A percentile compares a stretch with the other conserved stretches of the same genome.
phyloP scores from a whole-genome alignment of 805 yeast genomes.

The Huiozyma sinensis region DNA sequence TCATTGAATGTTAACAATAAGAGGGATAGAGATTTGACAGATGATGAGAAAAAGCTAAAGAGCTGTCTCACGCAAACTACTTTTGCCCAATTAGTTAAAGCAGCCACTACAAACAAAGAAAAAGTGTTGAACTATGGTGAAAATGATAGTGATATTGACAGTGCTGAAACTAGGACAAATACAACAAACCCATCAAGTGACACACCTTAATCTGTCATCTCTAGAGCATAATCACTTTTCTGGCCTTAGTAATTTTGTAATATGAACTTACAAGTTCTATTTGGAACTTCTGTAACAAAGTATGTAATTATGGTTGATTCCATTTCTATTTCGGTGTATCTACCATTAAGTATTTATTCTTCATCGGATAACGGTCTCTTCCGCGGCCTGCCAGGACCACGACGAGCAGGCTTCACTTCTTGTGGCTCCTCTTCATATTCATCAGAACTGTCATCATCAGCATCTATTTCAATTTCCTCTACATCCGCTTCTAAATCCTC shows the following conservation, averaged over 20 bases:
- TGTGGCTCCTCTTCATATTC: constrained; percentile 9
- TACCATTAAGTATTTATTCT: background rate
- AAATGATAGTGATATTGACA: background rate
- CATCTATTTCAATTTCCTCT: background rate
- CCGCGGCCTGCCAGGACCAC: constrained; percentile 1
- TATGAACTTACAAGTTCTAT: too few species aligned
- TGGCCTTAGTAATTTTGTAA: too few species aligned
- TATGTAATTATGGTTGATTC: background rate
- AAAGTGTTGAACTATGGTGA: constrained; percentile 13
- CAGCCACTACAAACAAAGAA: constrained; percentile 53
- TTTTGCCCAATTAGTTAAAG: constrained; percentile 59
- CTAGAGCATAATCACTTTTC: too few species aligned
- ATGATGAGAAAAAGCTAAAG: constrained; percentile 17
- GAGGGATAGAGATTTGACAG: constrained; percentile 1
- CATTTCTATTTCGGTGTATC: background rate
- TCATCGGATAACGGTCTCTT: background rate
- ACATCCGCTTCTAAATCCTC: constrained; percentile 5
- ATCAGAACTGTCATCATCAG: background rate
- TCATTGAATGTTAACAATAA: background rate
- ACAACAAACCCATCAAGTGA: background rate
- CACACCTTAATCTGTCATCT: too few species aligned
- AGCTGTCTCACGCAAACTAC: constrained; percentile 37
- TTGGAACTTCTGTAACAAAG: too few species aligned
- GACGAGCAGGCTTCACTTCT: constrained; percentile 2
- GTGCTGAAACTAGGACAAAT: background rate